Percentiles rank a stretch among this genome's conserved stretches.
These are phyloP conservation scores for Cylindrotheca closterium DNA, from an alignment of 108 stramenopile species.

Conservation along the genomic window DNA sequence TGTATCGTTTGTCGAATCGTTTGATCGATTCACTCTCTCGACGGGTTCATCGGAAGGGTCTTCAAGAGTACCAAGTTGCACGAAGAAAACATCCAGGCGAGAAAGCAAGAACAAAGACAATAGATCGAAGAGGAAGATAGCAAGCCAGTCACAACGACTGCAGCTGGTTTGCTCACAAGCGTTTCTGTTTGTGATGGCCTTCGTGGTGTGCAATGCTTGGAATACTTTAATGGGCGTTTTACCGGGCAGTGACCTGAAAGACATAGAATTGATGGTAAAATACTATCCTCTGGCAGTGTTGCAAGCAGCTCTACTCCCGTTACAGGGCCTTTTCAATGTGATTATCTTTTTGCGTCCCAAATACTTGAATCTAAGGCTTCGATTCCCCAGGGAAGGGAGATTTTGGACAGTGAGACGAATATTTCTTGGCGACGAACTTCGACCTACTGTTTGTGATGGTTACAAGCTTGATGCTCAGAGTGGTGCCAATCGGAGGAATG, in stretches of 20 bases:
- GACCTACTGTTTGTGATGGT: too few species aligned
- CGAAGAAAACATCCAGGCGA: too few species aligned
- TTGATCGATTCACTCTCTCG: too few species aligned
- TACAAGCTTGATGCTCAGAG: too few species aligned
- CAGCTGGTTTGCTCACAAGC: slow-evolving; percentile 1
- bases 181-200: slow-evolving; percentile 5
- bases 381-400: not conserved
- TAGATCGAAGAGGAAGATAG: too few species aligned
- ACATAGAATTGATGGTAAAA: not conserved
- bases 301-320: slow-evolving; percentile 17
- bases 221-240: not conserved
- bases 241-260: not conserved
- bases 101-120: too few species aligned
- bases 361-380: slow-evolving; percentile 11
- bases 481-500: too few species aligned
- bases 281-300: slow-evolving; percentile 7
- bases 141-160: too few species aligned
- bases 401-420: not conserved
- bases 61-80: too few species aligned
- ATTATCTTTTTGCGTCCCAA: slow-evolving; percentile 47
- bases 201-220: not conserved
- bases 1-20: too few species aligned
- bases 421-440: too few species aligned
- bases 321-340: slow-evolving; percentile 47
- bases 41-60: too few species aligned